Evolutionary conservation across 2,329 filamentous ascomycete genomes (phyloP), one percentile per base, ranked within the genome.

Genomic region (Ophiostoma angusticollis): DNA sequence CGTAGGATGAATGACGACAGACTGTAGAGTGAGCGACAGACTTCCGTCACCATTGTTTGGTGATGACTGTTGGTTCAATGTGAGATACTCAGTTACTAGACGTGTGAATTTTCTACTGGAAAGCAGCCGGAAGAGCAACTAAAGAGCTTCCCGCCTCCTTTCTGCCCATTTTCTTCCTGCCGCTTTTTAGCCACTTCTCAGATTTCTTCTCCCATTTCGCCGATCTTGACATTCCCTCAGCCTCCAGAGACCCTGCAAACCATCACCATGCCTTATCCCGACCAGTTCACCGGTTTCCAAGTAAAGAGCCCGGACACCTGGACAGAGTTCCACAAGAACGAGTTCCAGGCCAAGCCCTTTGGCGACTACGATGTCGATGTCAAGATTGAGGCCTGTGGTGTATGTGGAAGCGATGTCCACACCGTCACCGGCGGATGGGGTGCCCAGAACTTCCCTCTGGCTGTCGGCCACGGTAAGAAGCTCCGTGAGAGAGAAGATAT

Each of bases 361-460:
- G 84, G 80, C 48, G 83, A 87, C 56, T 72, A 84, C 59, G 85
- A 94, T 55, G 75, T 94, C 51, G 85, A 93, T 56, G 74, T 94
- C 61, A 81, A 87, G 66, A 80, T 94, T 52, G 78, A 86, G 49
- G 78, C 74, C 55, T 89, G 83, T 54, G 82, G 84, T 53, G 69
- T 85, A 38, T 85, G 80, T 56, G 74, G 78, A 49, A 80, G 73
- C 49, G 80, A 85, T 53, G 64, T 81, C 34, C 80, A 83, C 61
- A 83, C 75, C 43, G 70, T 84, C 54, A 74, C 59, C 52, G 76
- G 77, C 45, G 77, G 78, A 45, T 83, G 78, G 78, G 77, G 74
- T 42, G 64, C 61, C 25, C 72, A 75, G 47, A 62, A 68, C 29
- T 76, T 72, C 39, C 76, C 77, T 32, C 65, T 80, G 31, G 73